Evolutionary conservation across 1,284 basidiomycete species (phyloP).

Genomic region (Polyporus tsugae): DNA sequence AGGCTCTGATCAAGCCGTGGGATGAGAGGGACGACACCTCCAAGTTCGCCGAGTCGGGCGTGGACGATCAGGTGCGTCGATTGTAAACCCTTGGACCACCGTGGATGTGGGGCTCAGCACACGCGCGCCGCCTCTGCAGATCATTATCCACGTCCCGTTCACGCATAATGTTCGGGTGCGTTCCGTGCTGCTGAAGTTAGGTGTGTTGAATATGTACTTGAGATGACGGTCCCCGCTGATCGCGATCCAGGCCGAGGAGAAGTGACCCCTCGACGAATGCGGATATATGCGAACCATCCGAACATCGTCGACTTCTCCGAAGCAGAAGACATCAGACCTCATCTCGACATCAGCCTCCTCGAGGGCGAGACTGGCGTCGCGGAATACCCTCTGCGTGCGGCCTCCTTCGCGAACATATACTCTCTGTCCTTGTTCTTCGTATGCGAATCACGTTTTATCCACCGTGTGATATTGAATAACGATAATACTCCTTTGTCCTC

Average conservation of each 20-base stretch:
- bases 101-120: slow-evolving; percentile 2
- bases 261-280: slow-evolving; percentile 66
- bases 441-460: slow-evolving; percentile 14
- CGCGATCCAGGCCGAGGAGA: slow-evolving; percentile 70
- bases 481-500: too few relatives aligned
- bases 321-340: slow-evolving; percentile 70
- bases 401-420: slow-evolving; percentile 78
- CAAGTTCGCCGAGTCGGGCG: slow-evolving; percentile 73
- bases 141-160: slow-evolving; percentile 85
- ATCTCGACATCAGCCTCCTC: slow-evolving; percentile 73
- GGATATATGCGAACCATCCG: slow-evolving; percentile 74
- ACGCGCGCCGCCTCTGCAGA: slow-evolving; percentile 47
- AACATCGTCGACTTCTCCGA: slow-evolving; percentile 81
- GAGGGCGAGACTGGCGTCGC: slow-evolving; percentile 72
- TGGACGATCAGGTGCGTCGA: slow-evolving; percentile 77
- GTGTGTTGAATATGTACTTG: slow-evolving; percentile 46
- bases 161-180: slow-evolving; percentile 77
- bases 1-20: slow-evolving; percentile 81
- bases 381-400: slow-evolving; percentile 81
- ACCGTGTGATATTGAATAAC: neutral
- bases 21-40: slow-evolving; percentile 74
- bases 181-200: slow-evolving; percentile 77
- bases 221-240: slow-evolving; percentile 22
- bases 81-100: slow-evolving; percentile 15
- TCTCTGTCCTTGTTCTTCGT: slow-evolving; percentile 83